These are phyloP conservation scores for Salvia miltiorrhiza DNA, from an alignment of 257 asterid genomes.

Conservation along the genomic window DNA sequence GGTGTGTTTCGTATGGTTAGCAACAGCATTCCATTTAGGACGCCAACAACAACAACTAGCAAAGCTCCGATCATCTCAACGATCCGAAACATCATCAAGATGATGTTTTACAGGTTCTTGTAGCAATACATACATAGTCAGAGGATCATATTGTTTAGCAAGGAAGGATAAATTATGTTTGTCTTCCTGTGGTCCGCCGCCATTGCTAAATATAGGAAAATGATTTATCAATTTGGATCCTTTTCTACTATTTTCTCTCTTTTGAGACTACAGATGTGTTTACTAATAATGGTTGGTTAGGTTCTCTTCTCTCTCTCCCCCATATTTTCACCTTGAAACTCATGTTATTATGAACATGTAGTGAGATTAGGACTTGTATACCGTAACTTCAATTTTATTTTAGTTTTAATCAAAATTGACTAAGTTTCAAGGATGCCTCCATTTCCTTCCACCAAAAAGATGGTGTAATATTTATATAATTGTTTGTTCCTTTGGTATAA, in stretches of 20 bases:
- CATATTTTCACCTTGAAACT: too few species aligned
- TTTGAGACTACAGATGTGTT: not conserved
- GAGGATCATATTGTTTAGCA: not conserved
- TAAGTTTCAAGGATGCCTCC: too few species aligned
- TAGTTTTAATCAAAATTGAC: too few species aligned
- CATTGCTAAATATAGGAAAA: not conserved
- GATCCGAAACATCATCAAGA: conserved; percentile 28
- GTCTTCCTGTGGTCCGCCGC: not conserved
- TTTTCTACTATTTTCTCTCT: not conserved
- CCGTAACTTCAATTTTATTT: too few species aligned
- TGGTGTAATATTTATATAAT: too few species aligned
- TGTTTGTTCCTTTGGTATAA: too few species aligned
- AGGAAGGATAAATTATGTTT: not conserved
- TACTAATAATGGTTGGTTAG: not conserved
- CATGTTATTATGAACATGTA: too few species aligned
- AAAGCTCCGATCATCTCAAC: conserved; percentile 39
- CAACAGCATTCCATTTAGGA: conserved; percentile 68
- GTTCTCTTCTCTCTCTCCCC: too few species aligned
- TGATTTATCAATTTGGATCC: not conserved
- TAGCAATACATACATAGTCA: not conserved
- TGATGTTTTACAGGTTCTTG: conserved; percentile 25
- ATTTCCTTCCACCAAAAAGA: too few species aligned
- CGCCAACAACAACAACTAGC: conserved; percentile 61
- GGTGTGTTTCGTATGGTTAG: conserved; percentile 76
- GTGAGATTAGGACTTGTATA: too few species aligned